Conservation (phyloP, 108 stramenopile genomes). For the Nitzschia putrida region DNA sequence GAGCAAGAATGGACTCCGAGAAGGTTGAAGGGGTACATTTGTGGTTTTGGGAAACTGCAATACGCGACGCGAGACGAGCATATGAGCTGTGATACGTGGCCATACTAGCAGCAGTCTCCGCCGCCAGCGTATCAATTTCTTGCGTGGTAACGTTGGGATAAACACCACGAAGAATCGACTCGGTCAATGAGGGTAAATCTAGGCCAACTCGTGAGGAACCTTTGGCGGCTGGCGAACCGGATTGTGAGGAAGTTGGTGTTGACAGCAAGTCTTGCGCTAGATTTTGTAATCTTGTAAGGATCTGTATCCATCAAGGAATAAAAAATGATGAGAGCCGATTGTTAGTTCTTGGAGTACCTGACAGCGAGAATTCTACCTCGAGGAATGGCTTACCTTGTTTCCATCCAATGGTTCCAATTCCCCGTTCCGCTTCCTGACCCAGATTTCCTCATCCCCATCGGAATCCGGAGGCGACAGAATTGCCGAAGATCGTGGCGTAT, state of each 20-base stretch:
- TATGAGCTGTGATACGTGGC: constrained; percentile 94
- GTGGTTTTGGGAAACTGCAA: constrained; percentile 83
- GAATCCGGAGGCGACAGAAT: neutral
- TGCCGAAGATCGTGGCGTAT: too few species aligned
- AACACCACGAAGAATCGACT: constrained; percentile 64
- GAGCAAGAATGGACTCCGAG: constrained; percentile 67
- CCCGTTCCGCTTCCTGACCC: constrained; percentile 41
- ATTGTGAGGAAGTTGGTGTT: neutral
- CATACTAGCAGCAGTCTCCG: constrained; percentile 92
- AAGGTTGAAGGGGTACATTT: constrained; percentile 84
- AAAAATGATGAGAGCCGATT: neutral
- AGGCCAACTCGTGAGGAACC: constrained; percentile 19
- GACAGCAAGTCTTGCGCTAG: constrained; percentile 28
- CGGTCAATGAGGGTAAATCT: constrained; percentile 50
- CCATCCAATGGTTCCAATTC: constrained; percentile 45
- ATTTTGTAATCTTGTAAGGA: constrained; percentile 40
- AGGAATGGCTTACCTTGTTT: constrained; percentile 37
- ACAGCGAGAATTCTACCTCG: neutral
- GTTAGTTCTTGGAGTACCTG: neutral
- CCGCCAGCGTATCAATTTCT: constrained; percentile 94
- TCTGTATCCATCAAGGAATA: constrained; percentile 24
- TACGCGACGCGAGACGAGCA: constrained; percentile 89
- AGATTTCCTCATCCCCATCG: constrained; percentile 17
- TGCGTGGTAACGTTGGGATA: constrained; percentile 88
- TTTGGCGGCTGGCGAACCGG: too few species aligned